Conservation (phyloP, 208 protist species). For the Angomonas deanei region DNA sequence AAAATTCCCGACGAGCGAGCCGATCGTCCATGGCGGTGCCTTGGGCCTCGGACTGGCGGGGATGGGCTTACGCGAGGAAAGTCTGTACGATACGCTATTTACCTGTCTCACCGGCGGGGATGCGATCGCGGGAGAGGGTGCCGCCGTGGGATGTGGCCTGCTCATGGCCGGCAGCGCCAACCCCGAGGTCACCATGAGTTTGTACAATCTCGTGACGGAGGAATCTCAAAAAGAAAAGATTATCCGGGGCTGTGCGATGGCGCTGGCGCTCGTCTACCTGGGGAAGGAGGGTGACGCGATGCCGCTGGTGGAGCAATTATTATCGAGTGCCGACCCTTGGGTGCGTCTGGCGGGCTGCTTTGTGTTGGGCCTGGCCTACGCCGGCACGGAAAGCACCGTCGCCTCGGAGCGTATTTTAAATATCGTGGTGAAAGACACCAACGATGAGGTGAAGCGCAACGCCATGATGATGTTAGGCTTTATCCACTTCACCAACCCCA, state of each 20-base stretch:
- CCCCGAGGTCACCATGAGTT: constrained; percentile 78
- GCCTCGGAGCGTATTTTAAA: constrained; percentile 95
- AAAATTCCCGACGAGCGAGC: constrained; percentile 63
- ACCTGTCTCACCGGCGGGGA: constrained; percentile 92
- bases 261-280: constrained; percentile 95
- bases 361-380: constrained; percentile 96
- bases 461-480: constrained; percentile 98
- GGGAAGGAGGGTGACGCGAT: constrained; percentile 95
- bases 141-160: constrained; percentile 97
- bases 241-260: constrained; percentile 96
- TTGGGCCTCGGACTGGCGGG: constrained; percentile 94
- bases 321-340: constrained; percentile 94
- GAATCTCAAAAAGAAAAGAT: constrained; percentile 99
- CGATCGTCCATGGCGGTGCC: constrained; percentile 97
- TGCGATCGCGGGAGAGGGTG: constrained; percentile 97
- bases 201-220: constrained; percentile 90
- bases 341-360: constrained; percentile 97
- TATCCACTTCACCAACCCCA: constrained; percentile 93
- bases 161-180: constrained; percentile 96
- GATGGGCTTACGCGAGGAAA: constrained; percentile 86
- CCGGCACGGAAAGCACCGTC: constrained; percentile 92
- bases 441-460: constrained; percentile 97
- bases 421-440: constrained; percentile 97
- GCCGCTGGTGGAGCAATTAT: constrained; percentile 89
- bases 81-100: constrained; percentile 94